Base-by-base conservation (phyloP, 106 monocot species). In the Allium fistulosum region DNA sequence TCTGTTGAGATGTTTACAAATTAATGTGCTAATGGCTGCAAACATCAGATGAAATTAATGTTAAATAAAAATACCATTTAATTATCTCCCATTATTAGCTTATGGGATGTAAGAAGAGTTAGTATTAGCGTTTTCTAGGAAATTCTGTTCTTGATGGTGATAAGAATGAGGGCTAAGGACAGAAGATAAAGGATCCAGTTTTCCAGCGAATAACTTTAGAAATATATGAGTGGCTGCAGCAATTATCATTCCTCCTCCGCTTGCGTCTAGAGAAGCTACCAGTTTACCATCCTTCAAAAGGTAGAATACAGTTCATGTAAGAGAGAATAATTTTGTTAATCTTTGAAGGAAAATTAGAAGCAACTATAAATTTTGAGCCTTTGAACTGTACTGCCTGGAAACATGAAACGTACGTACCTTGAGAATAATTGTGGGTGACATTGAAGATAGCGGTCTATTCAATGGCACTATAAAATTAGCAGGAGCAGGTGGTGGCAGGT, bases 371-470 rank as follows among this genome's bases (percentile, higher is more conserved):
- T 57, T 57, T 57, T 11, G 6, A 15, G 57, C 12, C 17, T 58
- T 2, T 18, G n/a, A 59, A 26, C 8, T 15, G 26, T 22, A 51
- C 37, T 37, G 37, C 1, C 37, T 37, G 37, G 37, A 37, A 37
- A 37, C 37, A 37, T 37, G 37, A 37, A 22, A 22, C 22, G 22
- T 37, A 37, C 37, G 17, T 72, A 96, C 96, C 86, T 92, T 82
- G 50, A 97, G 80, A 72, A 97, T 66, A 57, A 97, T 92, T 6
- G 86, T 86, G 15, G 96, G 96, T 15, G 86, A 48, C 96, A 97
- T 97, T 7, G 96, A 88, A 17, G 96, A 97, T 60, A 97, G 71
- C 26, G 96, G 96, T 53, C 96, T 81, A 62, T 97, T 97, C 8
- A 64, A 51, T 58, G 96, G 92, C 1, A 58, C 69, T 18, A 92